These are phyloP conservation scores for Podila epigama DNA, from an alignment of 192 early-diverging fungal genomes.

Conservation along the genomic window DNA sequence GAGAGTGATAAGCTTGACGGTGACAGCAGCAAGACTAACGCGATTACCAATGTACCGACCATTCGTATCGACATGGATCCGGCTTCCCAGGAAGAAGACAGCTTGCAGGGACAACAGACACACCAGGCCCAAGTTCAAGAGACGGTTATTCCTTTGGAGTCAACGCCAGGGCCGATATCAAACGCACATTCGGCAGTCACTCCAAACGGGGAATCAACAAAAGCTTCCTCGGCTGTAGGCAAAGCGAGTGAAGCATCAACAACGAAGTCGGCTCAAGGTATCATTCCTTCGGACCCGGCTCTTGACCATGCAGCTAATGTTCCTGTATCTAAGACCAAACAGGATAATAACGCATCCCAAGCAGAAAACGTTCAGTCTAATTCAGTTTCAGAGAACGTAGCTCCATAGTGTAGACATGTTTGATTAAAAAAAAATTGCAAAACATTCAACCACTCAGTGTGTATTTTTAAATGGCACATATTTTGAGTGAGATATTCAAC, in stretches of 20 bases:
- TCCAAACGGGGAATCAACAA: too few relatives aligned
- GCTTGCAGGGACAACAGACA: neutral
- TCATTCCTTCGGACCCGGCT: too few relatives aligned
- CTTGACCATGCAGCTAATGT: too few relatives aligned
- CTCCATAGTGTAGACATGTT: too few relatives aligned
- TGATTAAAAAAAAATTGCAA: neutral
- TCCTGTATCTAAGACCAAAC: too few relatives aligned
- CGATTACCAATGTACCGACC: slow-evolving; percentile 11
- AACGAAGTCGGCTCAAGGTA: too few relatives aligned
- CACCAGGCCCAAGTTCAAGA: neutral
- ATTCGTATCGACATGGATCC: slow-evolving; percentile 49
- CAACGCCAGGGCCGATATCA: neutral
- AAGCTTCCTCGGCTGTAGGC: too few relatives aligned
- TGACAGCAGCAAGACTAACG: neutral
- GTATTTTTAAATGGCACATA: neutral
- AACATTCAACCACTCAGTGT: neutral
- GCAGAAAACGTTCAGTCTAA: too few relatives aligned
- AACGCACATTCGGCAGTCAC: neutral
- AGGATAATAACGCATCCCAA: too few relatives aligned
- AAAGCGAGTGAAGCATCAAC: too few relatives aligned
- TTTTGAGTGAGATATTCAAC: too few relatives aligned
- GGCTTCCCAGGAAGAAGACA: slow-evolving; percentile 14
- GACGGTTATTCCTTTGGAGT: neutral
- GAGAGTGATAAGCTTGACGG: neutral
- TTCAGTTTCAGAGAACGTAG: too few relatives aligned